Evolutionary conservation across 2,329 filamentous ascomycete species (phyloP).

Genomic region (Alternaria solani): DNA sequence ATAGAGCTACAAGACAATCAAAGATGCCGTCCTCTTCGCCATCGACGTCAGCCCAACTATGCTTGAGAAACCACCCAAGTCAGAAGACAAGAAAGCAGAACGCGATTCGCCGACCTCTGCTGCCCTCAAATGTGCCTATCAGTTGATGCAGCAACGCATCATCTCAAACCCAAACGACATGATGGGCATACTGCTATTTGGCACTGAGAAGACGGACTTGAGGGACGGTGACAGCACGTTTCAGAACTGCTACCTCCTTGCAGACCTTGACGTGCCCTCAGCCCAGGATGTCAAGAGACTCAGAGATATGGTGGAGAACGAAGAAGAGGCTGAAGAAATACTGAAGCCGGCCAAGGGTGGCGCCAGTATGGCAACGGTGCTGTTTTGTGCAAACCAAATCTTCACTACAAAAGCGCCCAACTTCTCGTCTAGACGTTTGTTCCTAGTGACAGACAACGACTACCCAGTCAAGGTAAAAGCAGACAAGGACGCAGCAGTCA

Average conservation of each 20-base stretch:
- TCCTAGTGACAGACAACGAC: slow-evolving; percentile 95
- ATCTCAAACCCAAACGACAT: slow-evolving; percentile 96
- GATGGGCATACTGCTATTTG: slow-evolving; percentile 94
- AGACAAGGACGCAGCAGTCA: slow-evolving; percentile 77
- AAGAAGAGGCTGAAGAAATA: slow-evolving; percentile 73
- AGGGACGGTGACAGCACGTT: slow-evolving; percentile 66
- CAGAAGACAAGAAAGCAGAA: slow-evolving; percentile 73
- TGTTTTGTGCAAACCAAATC: slow-evolving; percentile 95
- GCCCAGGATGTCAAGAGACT: slow-evolving; percentile 86
- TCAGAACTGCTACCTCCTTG: slow-evolving; percentile 90
- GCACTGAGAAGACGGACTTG: slow-evolving; percentile 75
- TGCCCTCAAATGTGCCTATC: slow-evolving; percentile 91
- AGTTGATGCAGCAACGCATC: slow-evolving; percentile 97
- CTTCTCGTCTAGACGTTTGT: slow-evolving; percentile 90
- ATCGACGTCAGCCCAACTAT: slow-evolving; percentile 92
- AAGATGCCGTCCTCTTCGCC: slow-evolving; percentile 97
- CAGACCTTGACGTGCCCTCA: slow-evolving; percentile 85
- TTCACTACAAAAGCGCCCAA: slow-evolving; percentile 96
- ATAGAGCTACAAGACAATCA: slow-evolving; percentile 84
- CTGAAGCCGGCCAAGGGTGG: slow-evolving; percentile 73
- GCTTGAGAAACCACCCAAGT: slow-evolving; percentile 71
- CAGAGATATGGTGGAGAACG: slow-evolving; percentile 78
- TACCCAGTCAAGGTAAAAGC: slow-evolving; percentile 77
- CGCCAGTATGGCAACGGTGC: slow-evolving; percentile 83
- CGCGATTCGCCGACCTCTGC: slow-evolving; percentile 80